Evolutionary conservation across 108 stramenopile genomes (phyloP), one percentile per base, ranked within the genome.

Genomic region (Skeletonema marinoi): DNA sequence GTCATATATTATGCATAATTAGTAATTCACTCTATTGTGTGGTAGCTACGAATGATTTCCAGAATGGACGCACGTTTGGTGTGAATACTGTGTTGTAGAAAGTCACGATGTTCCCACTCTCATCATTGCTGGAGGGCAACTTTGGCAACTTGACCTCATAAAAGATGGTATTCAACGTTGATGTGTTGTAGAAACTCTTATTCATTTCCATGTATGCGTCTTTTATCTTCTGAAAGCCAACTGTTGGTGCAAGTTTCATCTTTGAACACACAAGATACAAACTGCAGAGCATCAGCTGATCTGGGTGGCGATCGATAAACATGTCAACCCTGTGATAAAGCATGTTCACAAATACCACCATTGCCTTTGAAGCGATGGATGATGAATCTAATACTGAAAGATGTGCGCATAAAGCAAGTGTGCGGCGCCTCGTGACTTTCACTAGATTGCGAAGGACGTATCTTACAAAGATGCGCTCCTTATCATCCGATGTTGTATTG

Each of bases 251-350:
- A 12, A 42, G 41, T 66, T 41, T 41, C 65, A 66, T 66, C 41
- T 66, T 66, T 29, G 65, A 29, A 42, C 65, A 66, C 12, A 41
- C 65, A 21, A 56, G 54, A 56, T 56, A 56, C 25, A 56, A 2
- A 25, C 54, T 25, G 29, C 68, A 68, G 30, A 68, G 38, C 68
- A 68, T 68, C 51, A 68, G 42, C 32, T 68, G 68, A 44, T 68
- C 68, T 29, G 68, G 68, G n/a, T 68, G 68, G 12, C 68, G 68
- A 33, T 54, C 31, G 32, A 44, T 30, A 32, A 68, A 68, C 46
- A 68, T 16, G 6, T 68, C 68, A 19, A 33, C 48, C 32, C 50
- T 30, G 32, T 68, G 68, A 5, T 44, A 51, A 3, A 68, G 50
- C 68, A 68, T 68, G 13, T 25, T 68, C 19, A 17, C 19, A 33